Percentiles rank a stretch among this genome's conserved stretches.
These are phyloP conservation scores for Posidonia oceanica DNA, from an alignment of 116 monocot species.

Conservation along the genomic window DNA sequence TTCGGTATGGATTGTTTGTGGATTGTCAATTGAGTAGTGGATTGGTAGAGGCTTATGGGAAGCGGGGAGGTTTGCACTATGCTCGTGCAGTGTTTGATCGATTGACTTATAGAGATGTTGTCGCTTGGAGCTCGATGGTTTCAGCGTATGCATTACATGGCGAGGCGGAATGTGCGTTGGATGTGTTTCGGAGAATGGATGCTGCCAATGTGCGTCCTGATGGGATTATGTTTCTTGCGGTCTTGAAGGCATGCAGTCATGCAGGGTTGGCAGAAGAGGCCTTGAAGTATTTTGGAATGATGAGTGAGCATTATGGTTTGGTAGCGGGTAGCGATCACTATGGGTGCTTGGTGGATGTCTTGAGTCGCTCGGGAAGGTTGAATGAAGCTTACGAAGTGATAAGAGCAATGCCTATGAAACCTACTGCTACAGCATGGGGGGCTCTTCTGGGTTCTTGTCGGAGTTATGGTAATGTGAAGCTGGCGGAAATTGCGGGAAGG, in stretches of 20 bases:
- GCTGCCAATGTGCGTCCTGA: constrained; percentile 30
- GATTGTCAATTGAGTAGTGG: constrained; percentile 40
- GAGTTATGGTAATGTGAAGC: constrained; percentile 39
- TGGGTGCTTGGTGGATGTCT: constrained; percentile 72
- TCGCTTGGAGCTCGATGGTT: constrained; percentile 64
- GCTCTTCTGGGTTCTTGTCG: constrained; percentile 59
- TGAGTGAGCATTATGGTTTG: constrained; percentile 25
- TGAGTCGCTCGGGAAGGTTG: constrained; percentile 64
- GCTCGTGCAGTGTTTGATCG: constrained; percentile 34
- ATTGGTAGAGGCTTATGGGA: constrained; percentile 61
- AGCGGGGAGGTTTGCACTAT: constrained; percentile 35
- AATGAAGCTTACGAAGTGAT: constrained; percentile 38
- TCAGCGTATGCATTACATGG: constrained; percentile 68
- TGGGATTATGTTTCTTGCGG: constrained; percentile 44
- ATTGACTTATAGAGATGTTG: constrained; percentile 44
- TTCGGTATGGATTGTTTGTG: constrained; percentile 12
- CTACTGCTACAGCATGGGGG: constrained; percentile 63
- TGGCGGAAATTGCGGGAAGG: constrained; percentile 52
- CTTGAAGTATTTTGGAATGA: constrained; percentile 35
- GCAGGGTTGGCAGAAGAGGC: constrained; percentile 53
- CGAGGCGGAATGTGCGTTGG: constrained; percentile 26
- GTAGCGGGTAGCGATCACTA: constrained; percentile 48
- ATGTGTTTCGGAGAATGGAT: constrained; percentile 34
- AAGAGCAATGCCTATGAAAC: constrained; percentile 38
- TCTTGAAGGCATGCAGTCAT: constrained; percentile 76